phyloP scores from a whole-genome alignment of 495 filamentous ascomycete genomes.

The Aspergillus nidulans region DNA sequence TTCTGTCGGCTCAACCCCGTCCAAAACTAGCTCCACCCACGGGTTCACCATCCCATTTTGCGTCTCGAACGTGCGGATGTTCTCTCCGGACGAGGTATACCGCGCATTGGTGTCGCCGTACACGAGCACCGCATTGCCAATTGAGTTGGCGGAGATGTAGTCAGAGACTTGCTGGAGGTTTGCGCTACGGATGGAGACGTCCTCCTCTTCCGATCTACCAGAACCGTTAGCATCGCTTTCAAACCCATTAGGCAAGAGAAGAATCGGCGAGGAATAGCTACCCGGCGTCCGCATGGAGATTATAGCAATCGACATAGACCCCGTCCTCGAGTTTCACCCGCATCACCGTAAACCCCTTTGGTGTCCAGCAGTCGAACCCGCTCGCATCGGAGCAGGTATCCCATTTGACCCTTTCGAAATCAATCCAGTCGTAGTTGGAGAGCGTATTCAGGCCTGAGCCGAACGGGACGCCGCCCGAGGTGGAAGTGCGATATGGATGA shows the following conservation, averaged over 20 bases:
- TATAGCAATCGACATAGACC: conserved; percentile 56
- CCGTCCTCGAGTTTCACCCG: conserved; percentile 40
- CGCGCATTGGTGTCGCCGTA: conserved; percentile 58
- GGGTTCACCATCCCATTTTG: conserved; percentile 45
- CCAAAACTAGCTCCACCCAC: conserved; percentile 47
- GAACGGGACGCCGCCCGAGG: conserved; percentile 56
- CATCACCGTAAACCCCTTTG: conserved; percentile 64
- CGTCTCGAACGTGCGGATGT: conserved; percentile 40
- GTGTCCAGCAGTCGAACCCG: conserved; percentile 55
- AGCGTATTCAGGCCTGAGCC: conserved; percentile 60
- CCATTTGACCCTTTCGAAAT: conserved; percentile 56
- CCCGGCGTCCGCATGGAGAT: conserved; percentile 61
- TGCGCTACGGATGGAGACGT: conserved; percentile 45
- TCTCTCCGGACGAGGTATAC: conserved; percentile 51
- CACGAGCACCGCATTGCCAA: conserved; percentile 55
- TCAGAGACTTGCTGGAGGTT: conserved; percentile 53
- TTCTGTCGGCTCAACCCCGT: conserved; percentile 39
- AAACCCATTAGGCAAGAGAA: not conserved
- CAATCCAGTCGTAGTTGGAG: conserved; percentile 49
- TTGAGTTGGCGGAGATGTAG: conserved; percentile 48
- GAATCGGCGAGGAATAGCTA: conserved; percentile 11
- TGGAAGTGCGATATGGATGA: conserved; percentile 55
- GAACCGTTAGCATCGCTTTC: not conserved
- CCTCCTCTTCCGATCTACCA: conserved; percentile 32
- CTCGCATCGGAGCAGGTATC: conserved; percentile 49